Conservation (phyloP, 164 flowering plant genomes). For the Piper betle region DNA sequence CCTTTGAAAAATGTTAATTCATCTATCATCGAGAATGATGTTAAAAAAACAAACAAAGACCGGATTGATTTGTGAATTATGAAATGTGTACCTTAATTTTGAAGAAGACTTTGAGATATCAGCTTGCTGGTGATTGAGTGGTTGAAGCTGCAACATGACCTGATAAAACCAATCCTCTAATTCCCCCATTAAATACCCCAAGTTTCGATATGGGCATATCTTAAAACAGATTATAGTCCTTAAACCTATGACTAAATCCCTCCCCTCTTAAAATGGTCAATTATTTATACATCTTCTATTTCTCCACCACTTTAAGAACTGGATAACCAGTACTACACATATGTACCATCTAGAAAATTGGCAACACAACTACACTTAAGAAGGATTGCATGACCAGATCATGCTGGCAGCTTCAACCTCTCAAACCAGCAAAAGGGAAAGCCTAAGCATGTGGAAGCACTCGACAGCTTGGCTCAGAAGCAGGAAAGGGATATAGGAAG, state of each 20-base stretch:
- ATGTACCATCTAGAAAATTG: too few relatives aligned
- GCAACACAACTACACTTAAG: not conserved
- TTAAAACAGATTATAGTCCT: not conserved
- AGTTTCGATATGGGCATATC: not conserved
- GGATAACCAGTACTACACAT: not conserved
- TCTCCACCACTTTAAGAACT: not conserved
- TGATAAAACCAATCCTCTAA: conserved; percentile 15
- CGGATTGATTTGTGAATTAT: too few relatives aligned
- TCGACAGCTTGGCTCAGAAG: not conserved
- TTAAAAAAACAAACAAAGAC: too few relatives aligned
- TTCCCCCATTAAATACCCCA: not conserved
- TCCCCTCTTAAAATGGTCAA: not conserved
- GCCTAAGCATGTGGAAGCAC: not conserved
- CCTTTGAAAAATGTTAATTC: too few relatives aligned
- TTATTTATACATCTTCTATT: not conserved
- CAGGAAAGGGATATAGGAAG: not conserved
- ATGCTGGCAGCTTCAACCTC: conserved; percentile 85
- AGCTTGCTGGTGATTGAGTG: conserved; percentile 38
- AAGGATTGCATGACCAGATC: conserved; percentile 35
- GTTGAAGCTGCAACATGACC: conserved; percentile 68
- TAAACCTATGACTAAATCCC: not conserved
- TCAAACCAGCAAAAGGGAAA: conserved; percentile 37
- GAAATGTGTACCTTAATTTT: too few relatives aligned
- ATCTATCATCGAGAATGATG: too few relatives aligned
- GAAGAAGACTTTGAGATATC: not conserved